Conservation (phyloP, 176 grass and related monocot species). For the Cymbopogon citratus region DNA sequence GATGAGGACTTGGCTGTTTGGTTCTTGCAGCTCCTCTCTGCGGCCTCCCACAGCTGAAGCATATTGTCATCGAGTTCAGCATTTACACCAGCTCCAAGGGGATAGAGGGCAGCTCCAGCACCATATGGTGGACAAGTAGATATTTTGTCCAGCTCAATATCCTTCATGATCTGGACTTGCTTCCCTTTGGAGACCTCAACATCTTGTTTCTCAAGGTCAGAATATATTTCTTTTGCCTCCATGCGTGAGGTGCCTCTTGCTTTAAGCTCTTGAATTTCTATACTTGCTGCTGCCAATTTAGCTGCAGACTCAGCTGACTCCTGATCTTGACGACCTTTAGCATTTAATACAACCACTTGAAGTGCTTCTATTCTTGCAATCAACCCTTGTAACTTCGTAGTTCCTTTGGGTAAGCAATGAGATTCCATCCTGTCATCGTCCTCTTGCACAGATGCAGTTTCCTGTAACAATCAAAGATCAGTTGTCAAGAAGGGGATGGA, state of each 20-base stretch:
- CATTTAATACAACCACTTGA: slow-evolving; percentile 31
- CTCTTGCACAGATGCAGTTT: slow-evolving; percentile 9
- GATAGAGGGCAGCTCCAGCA: slow-evolving; percentile 35
- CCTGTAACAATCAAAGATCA: slow-evolving; percentile 32
- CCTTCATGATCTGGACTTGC: slow-evolving; percentile 66
- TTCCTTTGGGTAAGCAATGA: slow-evolving; percentile 2
- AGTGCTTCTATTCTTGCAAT: slow-evolving; percentile 70
- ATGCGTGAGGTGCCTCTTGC: slow-evolving; percentile 6
- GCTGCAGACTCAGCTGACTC: slow-evolving; percentile 34
- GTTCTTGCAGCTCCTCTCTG: slow-evolving; percentile 67
- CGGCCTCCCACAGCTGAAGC: slow-evolving; percentile 92
- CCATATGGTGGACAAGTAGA: slow-evolving; percentile 54
- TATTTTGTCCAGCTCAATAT: slow-evolving; percentile 83
- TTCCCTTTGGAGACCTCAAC: slow-evolving; percentile 51
- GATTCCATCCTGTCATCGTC: background rate
- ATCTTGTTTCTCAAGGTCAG: slow-evolving; percentile 27
- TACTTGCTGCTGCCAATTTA: slow-evolving; percentile 28
- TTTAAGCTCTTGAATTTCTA: slow-evolving; percentile 41
- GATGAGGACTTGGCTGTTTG: slow-evolving; percentile 43
- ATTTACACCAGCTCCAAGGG: slow-evolving; percentile 33
- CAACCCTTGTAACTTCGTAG: slow-evolving; percentile 43
- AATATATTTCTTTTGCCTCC: slow-evolving; percentile 37
- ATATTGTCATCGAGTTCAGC: slow-evolving; percentile 68
- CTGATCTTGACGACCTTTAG: slow-evolving; percentile 38
- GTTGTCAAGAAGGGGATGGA: background rate